These are phyloP conservation scores for Kodamaea anthophila DNA, from an alignment of 1,139 yeast species.

Conservation along the genomic window DNA sequence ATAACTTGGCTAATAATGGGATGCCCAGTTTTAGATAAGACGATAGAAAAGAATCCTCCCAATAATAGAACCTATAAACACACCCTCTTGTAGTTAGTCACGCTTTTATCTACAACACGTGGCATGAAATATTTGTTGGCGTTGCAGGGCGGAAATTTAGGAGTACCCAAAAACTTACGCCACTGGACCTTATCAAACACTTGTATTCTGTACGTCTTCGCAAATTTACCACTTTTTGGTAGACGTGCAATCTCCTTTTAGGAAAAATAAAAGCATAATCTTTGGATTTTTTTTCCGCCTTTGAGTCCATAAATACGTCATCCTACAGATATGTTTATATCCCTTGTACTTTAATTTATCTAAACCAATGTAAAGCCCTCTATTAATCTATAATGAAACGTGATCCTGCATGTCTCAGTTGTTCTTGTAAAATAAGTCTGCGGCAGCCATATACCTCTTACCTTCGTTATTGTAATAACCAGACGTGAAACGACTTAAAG, in stretches of 20 bases:
- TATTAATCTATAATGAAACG: conserved; percentile 1
- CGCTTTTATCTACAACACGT: too few relatives aligned
- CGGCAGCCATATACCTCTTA: conserved; percentile 26
- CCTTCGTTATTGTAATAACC: conserved; percentile 27
- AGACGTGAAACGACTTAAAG: conserved; percentile 21
- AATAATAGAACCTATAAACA: too few relatives aligned
- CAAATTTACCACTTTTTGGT: too few relatives aligned
- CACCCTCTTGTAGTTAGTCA: too few relatives aligned
- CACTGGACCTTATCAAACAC: too few relatives aligned
- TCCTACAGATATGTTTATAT: not conserved
- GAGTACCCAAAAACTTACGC: too few relatives aligned
- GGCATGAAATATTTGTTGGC: too few relatives aligned
- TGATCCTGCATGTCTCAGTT: conserved; percentile 6
- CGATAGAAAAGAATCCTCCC: not conserved
- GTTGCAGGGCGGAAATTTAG: too few relatives aligned
- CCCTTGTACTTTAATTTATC: conserved; percentile 1
- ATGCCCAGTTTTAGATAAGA: conserved; percentile 17
- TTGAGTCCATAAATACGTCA: conserved; percentile 1
- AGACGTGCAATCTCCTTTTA: too few relatives aligned
- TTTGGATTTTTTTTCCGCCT: not conserved
- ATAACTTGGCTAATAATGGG: conserved; percentile 10
- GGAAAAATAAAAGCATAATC: too few relatives aligned
- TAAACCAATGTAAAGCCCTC: conserved; percentile 1
- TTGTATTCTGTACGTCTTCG: too few relatives aligned
- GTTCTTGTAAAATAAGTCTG: conserved; percentile 23